These are phyloP conservation scores for Dictyostelium intermedium DNA, from an alignment of 78 protist genomes.

Conservation along the genomic window DNA sequence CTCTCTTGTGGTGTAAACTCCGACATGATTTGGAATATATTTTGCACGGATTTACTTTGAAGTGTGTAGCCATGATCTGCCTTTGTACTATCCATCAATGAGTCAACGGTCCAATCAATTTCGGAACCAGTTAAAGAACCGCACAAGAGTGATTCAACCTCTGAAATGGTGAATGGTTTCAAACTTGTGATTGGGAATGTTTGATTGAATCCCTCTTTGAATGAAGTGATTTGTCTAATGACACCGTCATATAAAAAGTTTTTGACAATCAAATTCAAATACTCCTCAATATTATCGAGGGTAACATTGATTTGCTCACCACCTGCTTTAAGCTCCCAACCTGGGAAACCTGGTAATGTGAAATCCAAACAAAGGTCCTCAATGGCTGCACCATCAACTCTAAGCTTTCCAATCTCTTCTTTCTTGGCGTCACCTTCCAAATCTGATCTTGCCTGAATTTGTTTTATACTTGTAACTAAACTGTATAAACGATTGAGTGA, in stretches of 20 bases:
- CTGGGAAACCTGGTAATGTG: conserved; percentile 67
- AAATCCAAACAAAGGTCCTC: conserved; percentile 83
- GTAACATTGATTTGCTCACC: conserved; percentile 70
- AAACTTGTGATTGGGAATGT: conserved; percentile 61
- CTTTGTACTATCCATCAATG: conserved; percentile 73
- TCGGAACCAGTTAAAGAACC: conserved; percentile 77
- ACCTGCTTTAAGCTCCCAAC: conserved; percentile 45
- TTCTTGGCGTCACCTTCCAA: not conserved
- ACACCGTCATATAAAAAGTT: conserved; percentile 71
- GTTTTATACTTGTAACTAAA: conserved; percentile 25
- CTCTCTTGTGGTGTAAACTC: conserved; percentile 71
- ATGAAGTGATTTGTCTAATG: conserved; percentile 66
- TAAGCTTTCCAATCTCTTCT: conserved; percentile 47
- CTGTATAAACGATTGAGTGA: conserved; percentile 45
- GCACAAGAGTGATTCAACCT: conserved; percentile 76
- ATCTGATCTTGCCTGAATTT: not conserved
- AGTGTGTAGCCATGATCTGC: conserved; percentile 83
- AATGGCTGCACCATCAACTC: conserved; percentile 57
- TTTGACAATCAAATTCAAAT: conserved; percentile 54
- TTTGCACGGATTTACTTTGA: conserved; percentile 61
- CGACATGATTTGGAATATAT: conserved; percentile 70
- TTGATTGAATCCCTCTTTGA: conserved; percentile 78
- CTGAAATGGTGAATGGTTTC: conserved; percentile 46
- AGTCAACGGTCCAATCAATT: conserved; percentile 39
- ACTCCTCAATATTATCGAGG: conserved; percentile 71